phyloP scores from a whole-genome alignment of 768 basidiomycete species.

The Psilocybe cyanescens region DNA sequence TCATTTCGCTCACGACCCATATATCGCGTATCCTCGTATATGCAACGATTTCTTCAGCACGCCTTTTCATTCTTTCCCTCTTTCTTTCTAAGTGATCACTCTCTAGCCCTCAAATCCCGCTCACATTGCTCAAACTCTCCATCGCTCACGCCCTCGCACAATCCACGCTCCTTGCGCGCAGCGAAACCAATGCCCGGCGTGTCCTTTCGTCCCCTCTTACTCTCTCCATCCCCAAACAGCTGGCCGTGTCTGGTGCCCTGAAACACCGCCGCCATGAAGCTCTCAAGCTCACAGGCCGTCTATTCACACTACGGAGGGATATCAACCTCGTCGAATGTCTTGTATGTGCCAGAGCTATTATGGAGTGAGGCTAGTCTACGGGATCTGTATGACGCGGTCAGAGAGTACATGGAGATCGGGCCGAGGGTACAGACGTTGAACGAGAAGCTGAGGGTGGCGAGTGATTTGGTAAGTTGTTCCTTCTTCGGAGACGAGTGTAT shows the following conservation, averaged over 20 bases:
- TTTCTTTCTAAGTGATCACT: not conserved
- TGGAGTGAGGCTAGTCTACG: slow-evolving; percentile 93
- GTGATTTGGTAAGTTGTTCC: slow-evolving; percentile 73
- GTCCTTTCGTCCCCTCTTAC: slow-evolving; percentile 81
- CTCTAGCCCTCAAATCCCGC: slow-evolving; percentile 83
- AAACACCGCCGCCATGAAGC: slow-evolving; percentile 81
- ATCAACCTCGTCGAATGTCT: slow-evolving; percentile 91
- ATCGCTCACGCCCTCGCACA: slow-evolving; percentile 83
- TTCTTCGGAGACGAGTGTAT: not conserved
- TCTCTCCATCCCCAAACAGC: slow-evolving; percentile 81
- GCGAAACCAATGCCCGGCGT: slow-evolving; percentile 77
- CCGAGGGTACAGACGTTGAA: slow-evolving; percentile 83
- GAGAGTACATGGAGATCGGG: slow-evolving; percentile 94
- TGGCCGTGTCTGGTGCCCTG: slow-evolving; percentile 78
- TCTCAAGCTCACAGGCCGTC: slow-evolving; percentile 79
- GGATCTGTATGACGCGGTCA: slow-evolving; percentile 87
- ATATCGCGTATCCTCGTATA: slow-evolving; percentile 90
- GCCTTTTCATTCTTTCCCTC: slow-evolving; percentile 28
- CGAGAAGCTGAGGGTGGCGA: slow-evolving; percentile 85
- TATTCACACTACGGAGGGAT: slow-evolving; percentile 89
- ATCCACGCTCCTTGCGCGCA: slow-evolving; percentile 82
- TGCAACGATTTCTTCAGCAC: slow-evolving; percentile 96
- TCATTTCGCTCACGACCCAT: slow-evolving; percentile 89
- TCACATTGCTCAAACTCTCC: slow-evolving; percentile 92
- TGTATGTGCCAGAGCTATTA: slow-evolving; percentile 93